Evolutionary conservation across 768 basidiomycete genomes (phyloP).

Genomic region (Pleurotus tuoliensis): DNA sequence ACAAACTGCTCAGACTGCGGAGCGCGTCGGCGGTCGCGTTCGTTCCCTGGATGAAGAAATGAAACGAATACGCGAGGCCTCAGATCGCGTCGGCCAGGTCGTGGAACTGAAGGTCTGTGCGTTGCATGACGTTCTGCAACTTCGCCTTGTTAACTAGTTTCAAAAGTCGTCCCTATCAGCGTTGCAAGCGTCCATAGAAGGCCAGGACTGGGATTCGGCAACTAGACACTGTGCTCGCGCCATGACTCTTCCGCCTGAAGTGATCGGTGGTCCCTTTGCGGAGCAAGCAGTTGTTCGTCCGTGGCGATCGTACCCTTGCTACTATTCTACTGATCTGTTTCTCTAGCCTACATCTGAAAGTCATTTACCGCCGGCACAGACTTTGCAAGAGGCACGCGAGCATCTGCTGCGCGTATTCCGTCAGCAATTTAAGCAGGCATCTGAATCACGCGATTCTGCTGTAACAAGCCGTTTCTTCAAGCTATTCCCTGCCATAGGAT

Average conservation of each 20-base stretch:
- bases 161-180: conserved; percentile 35
- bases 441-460: conserved; percentile 74
- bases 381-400: conserved; percentile 71
- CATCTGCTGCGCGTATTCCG: conserved; percentile 75
- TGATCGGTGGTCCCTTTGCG: conserved; percentile 82
- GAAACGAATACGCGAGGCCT: conserved; percentile 81
- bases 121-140: conserved; percentile 5
- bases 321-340: background rate
- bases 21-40: conserved; percentile 90
- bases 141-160: background rate
- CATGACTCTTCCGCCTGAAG: conserved; percentile 75
- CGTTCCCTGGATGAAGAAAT: conserved; percentile 90
- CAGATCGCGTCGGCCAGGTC: conserved; percentile 89
- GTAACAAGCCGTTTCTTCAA: conserved; percentile 95
- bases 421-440: conserved; percentile 79
- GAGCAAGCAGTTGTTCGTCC: conserved; percentile 79
- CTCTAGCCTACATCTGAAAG: conserved; percentile 84
- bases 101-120: conserved; percentile 87
- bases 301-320: background rate
- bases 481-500: conserved; percentile 92
- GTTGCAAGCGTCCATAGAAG: conserved; percentile 72
- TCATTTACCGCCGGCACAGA: conserved; percentile 82
- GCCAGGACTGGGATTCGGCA: conserved; percentile 94
- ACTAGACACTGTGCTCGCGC: conserved; percentile 88
- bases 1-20: conserved; percentile 73